Evolutionary conservation across 2,329 filamentous ascomycete species (phyloP).

Genomic region (Blastomyces emzantsi): DNA sequence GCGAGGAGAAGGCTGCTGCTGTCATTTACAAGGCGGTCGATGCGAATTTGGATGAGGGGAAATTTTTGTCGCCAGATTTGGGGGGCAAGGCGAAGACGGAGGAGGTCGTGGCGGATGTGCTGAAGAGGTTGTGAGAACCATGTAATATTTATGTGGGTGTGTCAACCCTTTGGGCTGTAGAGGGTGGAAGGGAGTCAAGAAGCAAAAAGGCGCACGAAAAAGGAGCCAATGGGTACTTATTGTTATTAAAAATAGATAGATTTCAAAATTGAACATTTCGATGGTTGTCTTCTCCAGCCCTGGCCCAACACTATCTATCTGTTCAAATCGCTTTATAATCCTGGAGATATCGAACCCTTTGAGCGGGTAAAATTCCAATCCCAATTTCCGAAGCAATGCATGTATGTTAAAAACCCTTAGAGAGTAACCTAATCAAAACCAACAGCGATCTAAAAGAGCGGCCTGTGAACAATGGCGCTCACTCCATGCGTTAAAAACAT

Average conservation of each 20-base stretch:
- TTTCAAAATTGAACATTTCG: background rate
- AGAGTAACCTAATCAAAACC: too few species aligned
- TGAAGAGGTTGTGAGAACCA: slow-evolving; percentile 60
- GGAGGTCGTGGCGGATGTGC: slow-evolving; percentile 78
- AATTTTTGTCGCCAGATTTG: slow-evolving; percentile 76
- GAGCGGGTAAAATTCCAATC: background rate
- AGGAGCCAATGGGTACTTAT: too few species aligned
- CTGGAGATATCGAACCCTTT: background rate
- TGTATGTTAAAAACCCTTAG: background rate
- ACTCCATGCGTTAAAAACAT: background rate
- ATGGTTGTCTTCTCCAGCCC: background rate
- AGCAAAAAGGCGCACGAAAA: background rate
- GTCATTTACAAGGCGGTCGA: slow-evolving; percentile 90
- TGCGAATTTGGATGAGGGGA: slow-evolving; percentile 74
- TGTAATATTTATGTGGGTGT: background rate
- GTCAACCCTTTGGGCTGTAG: background rate
- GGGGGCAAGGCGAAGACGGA: slow-evolving; percentile 78
- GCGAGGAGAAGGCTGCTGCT: slow-evolving; percentile 76
- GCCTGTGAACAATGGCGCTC: too few species aligned
- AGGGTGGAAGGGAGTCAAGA: background rate
- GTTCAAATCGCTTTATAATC: background rate
- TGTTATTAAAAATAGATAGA: background rate
- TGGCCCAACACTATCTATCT: background rate
- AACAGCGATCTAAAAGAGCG: too few species aligned
- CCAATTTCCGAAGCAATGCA: background rate